Percentiles rank a stretch among this genome's conserved stretches.
Conservation (phyloP, 306 rosid genomes). For the Lathyrus oleraceus region DNA sequence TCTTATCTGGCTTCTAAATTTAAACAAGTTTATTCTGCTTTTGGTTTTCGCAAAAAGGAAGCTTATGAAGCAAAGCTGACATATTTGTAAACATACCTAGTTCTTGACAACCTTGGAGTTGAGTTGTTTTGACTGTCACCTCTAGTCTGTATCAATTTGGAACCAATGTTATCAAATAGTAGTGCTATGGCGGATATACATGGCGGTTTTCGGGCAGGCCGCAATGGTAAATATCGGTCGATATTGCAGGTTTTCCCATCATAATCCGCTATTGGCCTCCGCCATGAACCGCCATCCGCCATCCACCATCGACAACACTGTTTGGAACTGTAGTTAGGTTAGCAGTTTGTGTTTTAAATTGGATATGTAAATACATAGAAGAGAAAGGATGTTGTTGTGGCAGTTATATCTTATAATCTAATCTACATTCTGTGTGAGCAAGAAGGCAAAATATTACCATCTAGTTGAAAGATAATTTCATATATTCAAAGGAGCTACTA, state of each 20-base stretch:
- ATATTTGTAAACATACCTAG: neutral
- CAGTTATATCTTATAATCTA: too few species aligned
- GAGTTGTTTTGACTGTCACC: neutral
- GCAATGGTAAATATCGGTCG: too few species aligned
- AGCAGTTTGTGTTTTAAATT: neutral
- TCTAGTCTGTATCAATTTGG: neutral
- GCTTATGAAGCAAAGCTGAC: neutral
- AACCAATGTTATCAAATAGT: neutral
- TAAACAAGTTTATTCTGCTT: neutral
- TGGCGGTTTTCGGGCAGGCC: too few species aligned
- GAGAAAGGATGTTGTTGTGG: too few species aligned
- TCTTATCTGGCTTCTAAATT: neutral
- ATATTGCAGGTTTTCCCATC: too few species aligned
- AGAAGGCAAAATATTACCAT: neutral
- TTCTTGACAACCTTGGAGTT: neutral
- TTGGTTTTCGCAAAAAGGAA: neutral
- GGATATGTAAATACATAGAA: neutral
- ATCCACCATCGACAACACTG: too few species aligned
- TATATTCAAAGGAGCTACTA: neutral
- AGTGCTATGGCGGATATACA: too few species aligned
- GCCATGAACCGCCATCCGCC: too few species aligned
- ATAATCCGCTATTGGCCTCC: too few species aligned
- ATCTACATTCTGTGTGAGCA: too few species aligned
- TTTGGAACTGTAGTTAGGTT: neutral
- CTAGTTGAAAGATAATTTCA: neutral